phyloP scores from a whole-genome alignment of 1,139 yeast genomes.

The Debaryomyces sp. region DNA sequence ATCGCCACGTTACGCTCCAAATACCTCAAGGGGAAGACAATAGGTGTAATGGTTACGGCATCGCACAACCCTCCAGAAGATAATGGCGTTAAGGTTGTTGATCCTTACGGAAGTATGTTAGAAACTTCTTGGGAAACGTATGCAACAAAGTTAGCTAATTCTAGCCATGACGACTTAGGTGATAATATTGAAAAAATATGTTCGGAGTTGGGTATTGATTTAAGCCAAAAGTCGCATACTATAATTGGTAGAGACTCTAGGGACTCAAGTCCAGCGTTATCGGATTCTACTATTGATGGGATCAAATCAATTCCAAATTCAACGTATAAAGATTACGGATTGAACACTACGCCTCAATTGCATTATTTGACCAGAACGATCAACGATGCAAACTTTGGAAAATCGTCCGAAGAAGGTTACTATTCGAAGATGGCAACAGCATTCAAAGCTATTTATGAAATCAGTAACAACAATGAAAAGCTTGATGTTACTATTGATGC shows the following conservation, averaged over 20 bases:
- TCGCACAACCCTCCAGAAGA: slow-evolving; percentile 95
- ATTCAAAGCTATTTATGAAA: slow-evolving; percentile 33
- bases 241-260: slow-evolving; percentile 74
- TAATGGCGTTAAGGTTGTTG: slow-evolving; percentile 95
- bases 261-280: slow-evolving; percentile 72
- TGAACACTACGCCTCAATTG: slow-evolving; percentile 90
- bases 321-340: slow-evolving; percentile 58
- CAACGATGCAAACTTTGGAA: slow-evolving; percentile 68
- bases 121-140: slow-evolving; percentile 80
- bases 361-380: slow-evolving; percentile 81
- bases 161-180: slow-evolving; percentile 44
- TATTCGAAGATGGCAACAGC: slow-evolving; percentile 58
- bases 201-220: slow-evolving; percentile 41
- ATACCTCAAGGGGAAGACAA: slow-evolving; percentile 63
- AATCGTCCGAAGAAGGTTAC: slow-evolving; percentile 69
- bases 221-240: slow-evolving; percentile 38
- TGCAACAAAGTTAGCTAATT: slow-evolving; percentile 82
- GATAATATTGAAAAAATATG: slow-evolving; percentile 29
- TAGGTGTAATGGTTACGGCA: slow-evolving; percentile 96
- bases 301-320: slow-evolving; percentile 51
- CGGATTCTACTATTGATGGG: slow-evolving; percentile 69
- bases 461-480: slow-evolving; percentile 27
- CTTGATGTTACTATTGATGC: slow-evolving; percentile 70
- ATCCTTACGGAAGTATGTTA: slow-evolving; percentile 93
- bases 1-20: slow-evolving; percentile 83